Evolutionary conservation across 371 early-diverging fungal genomes (phyloP).

Genomic region (Apophysomyces elegans): DNA sequence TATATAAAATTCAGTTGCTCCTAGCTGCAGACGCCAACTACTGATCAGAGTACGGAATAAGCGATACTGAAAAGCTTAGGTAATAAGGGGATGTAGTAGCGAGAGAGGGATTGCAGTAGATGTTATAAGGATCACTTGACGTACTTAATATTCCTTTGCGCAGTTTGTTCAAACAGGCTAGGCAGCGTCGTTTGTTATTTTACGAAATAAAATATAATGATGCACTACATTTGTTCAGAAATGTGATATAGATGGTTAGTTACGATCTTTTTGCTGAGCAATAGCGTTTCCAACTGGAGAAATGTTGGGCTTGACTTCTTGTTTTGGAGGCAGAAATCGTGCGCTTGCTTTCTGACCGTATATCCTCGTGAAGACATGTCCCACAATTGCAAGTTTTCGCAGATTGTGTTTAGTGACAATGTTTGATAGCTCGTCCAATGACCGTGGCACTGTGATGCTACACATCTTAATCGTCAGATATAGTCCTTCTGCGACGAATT

Average conservation of each 20-base stretch:
- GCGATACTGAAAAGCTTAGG: background rate
- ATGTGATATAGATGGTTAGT: background rate
- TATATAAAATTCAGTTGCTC: constrained; percentile 1
- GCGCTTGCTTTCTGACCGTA: constrained; percentile 2
- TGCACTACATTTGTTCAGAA: background rate
- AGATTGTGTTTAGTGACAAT: constrained; percentile 2
- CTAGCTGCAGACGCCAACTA: constrained; percentile 5
- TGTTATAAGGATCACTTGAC: background rate
- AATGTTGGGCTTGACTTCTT: constrained; percentile 1
- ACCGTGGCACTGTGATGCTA: constrained; percentile 4
- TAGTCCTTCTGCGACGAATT: constrained; percentile 4
- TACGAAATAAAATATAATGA: background rate
- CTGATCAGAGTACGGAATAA: background rate
- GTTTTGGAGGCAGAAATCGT: constrained; percentile 5
- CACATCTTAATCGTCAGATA: constrained; percentile 9
- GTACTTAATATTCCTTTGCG: constrained; percentile 2
- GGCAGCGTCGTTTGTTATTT: background rate
- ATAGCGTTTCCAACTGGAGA: background rate
- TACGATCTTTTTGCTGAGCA: constrained; percentile 1
- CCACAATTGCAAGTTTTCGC: constrained; percentile 1
- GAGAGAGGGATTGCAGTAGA: constrained; percentile 1
- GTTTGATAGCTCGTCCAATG: constrained; percentile 11
- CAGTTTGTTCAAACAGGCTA: background rate
- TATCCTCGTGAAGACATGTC: constrained; percentile 4
- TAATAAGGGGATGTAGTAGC: background rate